Evolutionary conservation across 1,139 yeast genomes (phyloP).

Genomic region (Yamadazyma songkhlaensis): DNA sequence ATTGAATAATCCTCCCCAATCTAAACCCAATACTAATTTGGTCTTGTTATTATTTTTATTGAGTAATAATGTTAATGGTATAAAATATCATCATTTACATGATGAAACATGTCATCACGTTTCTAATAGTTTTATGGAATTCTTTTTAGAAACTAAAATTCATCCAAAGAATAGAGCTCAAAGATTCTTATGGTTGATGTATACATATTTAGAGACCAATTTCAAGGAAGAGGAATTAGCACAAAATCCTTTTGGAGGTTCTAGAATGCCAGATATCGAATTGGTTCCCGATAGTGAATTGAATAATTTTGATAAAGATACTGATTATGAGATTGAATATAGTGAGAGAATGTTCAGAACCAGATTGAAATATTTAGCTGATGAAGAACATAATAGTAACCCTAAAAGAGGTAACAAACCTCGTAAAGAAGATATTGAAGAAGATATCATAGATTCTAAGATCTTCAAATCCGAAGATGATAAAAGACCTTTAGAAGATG

Average conservation of each 20-base stretch:
- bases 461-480: background rate
- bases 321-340: slow-evolving; percentile 66
- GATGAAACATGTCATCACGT: slow-evolving; percentile 16
- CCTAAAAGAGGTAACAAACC: slow-evolving; percentile 35
- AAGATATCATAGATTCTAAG: slow-evolving; percentile 11
- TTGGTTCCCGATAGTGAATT: slow-evolving; percentile 37
- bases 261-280: slow-evolving; percentile 48
- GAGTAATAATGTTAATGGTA: slow-evolving; percentile 58
- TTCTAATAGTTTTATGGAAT: slow-evolving; percentile 52
- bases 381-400: slow-evolving; percentile 36
- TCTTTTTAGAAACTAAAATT: slow-evolving; percentile 53
- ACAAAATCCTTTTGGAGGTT: slow-evolving; percentile 63
- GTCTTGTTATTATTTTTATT: slow-evolving; percentile 74
- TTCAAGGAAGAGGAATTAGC: slow-evolving; percentile 51
- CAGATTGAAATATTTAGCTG: slow-evolving; percentile 56
- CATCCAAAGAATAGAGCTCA: slow-evolving; percentile 64
- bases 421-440: slow-evolving; percentile 21
- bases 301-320: slow-evolving; percentile 59
- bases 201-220: slow-evolving; percentile 75
- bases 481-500: slow-evolving; percentile 7
- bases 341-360: slow-evolving; percentile 68
- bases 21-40: slow-evolving; percentile 52
- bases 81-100: slow-evolving; percentile 29
- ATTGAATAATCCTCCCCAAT: slow-evolving; percentile 26
- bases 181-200: slow-evolving; percentile 80